These are phyloP conservation scores for Alternaria sp. DNA, from an alignment of 2,329 filamentous ascomycete species.

Conservation along the genomic window DNA sequence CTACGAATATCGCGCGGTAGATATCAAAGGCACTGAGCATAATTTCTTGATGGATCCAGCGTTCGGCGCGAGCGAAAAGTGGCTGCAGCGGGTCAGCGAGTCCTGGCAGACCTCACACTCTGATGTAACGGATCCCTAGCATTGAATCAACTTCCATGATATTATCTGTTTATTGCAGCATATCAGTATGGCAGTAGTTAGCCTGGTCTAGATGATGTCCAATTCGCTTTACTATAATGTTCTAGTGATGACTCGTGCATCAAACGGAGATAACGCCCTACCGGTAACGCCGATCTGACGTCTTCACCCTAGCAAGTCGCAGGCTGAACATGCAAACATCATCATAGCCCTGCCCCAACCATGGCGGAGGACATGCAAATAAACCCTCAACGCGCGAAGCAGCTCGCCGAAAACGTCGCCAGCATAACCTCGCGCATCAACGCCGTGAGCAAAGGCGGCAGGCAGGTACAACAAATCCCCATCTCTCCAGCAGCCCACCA, in stretches of 20 bases:
- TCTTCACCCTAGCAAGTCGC: constrained; percentile 18
- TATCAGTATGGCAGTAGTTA: not conserved
- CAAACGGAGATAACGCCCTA: constrained; percentile 19
- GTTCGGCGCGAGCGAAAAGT: constrained; percentile 35
- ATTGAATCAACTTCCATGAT: not conserved
- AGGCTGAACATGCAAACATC: constrained; percentile 22
- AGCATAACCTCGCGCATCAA: constrained; percentile 55
- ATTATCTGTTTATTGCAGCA: too few relatives aligned
- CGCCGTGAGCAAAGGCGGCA: constrained; percentile 46
- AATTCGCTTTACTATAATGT: not conserved
- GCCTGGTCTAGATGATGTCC: not conserved
- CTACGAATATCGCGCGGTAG: constrained; percentile 31
- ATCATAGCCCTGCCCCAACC: constrained; percentile 20
- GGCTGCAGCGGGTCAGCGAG: constrained; percentile 39
- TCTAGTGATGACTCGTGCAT: constrained; percentile 1
- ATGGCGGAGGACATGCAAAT: constrained; percentile 53
- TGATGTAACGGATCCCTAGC: not conserved
- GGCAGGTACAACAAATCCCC: constrained; percentile 35
- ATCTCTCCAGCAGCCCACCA: not conserved
- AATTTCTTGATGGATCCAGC: constrained; percentile 41
- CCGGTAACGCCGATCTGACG: constrained; percentile 32
- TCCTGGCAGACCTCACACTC: constrained; percentile 19
- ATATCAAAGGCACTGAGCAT: constrained; percentile 36
- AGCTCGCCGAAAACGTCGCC: constrained; percentile 57
- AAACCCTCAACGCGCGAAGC: constrained; percentile 56